Evolutionary conservation across 148 eudicot species (phyloP).

Genomic region (Mesembryanthemum crystallinum): DNA sequence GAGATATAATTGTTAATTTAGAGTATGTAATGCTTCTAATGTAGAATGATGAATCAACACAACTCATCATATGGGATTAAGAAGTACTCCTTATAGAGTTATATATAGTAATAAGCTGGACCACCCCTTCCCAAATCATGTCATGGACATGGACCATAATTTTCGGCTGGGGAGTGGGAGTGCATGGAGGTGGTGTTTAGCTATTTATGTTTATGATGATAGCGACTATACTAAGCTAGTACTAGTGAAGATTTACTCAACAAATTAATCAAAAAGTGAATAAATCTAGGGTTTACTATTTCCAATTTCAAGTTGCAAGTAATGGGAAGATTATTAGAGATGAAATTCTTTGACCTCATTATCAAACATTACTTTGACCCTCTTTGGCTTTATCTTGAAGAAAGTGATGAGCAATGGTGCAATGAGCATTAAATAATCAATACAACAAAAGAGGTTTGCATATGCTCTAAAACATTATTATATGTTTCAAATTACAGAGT

Average conservation of each 20-base stretch:
- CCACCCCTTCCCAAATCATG: background rate
- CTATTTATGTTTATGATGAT: background rate
- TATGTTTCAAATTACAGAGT: too few relatives aligned
- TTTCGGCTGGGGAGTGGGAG: background rate
- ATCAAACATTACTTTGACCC: background rate
- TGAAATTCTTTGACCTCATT: constrained; percentile 2
- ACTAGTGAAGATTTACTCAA: background rate
- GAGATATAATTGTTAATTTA: too few relatives aligned
- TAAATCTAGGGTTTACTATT: background rate
- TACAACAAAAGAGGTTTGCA: too few relatives aligned
- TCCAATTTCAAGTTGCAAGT: background rate
- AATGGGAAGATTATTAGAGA: background rate
- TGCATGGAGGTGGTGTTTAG: too few relatives aligned
- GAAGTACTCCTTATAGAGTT: too few relatives aligned
- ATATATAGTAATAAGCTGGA: background rate
- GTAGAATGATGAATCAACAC: too few relatives aligned
- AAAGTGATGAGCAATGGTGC: too few relatives aligned
- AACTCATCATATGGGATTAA: too few relatives aligned
- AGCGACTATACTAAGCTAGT: too few relatives aligned
- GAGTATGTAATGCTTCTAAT: too few relatives aligned
- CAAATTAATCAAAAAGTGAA: background rate
- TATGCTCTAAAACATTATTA: too few relatives aligned
- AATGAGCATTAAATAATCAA: too few relatives aligned
- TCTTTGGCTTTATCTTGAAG: background rate
- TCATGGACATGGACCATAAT: constrained; percentile 13